A percentile compares a stretch with the other conserved stretches of the same genome.
Conservation (phyloP, 2,329 filamentous ascomycete species). For the Cladosporium sp. region DNA sequence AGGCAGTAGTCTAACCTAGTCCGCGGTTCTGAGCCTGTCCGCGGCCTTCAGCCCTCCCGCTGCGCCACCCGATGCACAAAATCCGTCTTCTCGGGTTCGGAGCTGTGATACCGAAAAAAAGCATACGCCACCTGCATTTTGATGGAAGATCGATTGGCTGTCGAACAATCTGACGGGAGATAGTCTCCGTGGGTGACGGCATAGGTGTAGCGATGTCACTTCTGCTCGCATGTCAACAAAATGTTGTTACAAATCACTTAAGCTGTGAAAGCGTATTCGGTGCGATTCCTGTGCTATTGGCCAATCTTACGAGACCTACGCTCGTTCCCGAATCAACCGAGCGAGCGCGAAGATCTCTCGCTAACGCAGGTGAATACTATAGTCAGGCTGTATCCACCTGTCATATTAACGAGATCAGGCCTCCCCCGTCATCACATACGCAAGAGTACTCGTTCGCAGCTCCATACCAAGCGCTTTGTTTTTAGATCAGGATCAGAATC, state of each 20-base stretch:
- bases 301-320: not conserved
- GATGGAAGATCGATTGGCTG: not conserved
- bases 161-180: not conserved
- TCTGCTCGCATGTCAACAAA: not conserved
- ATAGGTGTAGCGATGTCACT: not conserved
- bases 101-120: not conserved
- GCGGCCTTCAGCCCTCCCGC: not conserved
- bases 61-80: constrained; percentile 7
- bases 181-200: not conserved
- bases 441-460: not conserved
- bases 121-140: not conserved
- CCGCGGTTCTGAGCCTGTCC: not conserved
- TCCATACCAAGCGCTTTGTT: not conserved
- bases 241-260: not conserved
- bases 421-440: not conserved
- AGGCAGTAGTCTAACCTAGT: not conserved
- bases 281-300: not conserved
- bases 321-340: not conserved
- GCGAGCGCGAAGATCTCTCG: not conserved
- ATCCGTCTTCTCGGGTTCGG: constrained; percentile 1
- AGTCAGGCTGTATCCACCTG: not conserved
- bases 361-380: not conserved
- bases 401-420: not conserved
- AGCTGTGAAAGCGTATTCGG: not conserved
- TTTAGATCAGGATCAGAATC: not conserved